Evolutionary conservation across 257 asterid genomes (phyloP).

Genomic region (Verbascum thapsus): DNA sequence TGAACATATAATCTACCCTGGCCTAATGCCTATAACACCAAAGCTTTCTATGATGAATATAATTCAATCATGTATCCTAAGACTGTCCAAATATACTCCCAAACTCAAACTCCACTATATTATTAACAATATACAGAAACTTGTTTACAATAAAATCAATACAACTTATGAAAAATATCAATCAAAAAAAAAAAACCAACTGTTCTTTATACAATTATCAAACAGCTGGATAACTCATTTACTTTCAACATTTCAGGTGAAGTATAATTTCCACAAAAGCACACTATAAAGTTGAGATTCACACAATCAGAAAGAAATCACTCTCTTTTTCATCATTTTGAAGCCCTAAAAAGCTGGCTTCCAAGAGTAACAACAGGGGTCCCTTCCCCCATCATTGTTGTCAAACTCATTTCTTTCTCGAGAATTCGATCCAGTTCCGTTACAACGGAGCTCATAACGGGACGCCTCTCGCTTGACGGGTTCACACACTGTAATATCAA

Average conservation of each 20-base stretch:
- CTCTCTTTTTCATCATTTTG: conserved; percentile 41
- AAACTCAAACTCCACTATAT: conserved; percentile 29
- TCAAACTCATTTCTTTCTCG: conserved; percentile 87
- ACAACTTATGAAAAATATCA: conserved; percentile 31
- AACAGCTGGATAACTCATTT: conserved; percentile 59
- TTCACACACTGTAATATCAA: conserved; percentile 62
- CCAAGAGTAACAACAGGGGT: conserved; percentile 86
- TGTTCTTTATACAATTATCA: conserved; percentile 76
- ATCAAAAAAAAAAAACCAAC: conserved; percentile 47
- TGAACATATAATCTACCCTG: too few species aligned
- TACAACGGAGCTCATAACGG: conserved; percentile 71
- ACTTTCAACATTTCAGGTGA: conserved; percentile 29
- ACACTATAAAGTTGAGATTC: conserved; percentile 29
- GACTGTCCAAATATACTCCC: conserved; percentile 5
- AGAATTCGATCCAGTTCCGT: conserved; percentile 79
- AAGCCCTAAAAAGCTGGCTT: conserved; percentile 87
- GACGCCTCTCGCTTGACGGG: conserved; percentile 75
- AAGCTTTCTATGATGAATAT: background rate
- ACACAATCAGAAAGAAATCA: conserved; percentile 15
- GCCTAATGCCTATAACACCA: background rate
- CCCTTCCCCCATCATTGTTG: conserved; percentile 93
- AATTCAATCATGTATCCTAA: background rate
- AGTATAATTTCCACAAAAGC: conserved; percentile 38
- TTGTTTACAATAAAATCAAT: conserved; percentile 40
- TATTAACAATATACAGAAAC: conserved; percentile 37